Base-by-base conservation (phyloP, 352 stramenopile genomes). In the Pythium monospermum region DNA sequence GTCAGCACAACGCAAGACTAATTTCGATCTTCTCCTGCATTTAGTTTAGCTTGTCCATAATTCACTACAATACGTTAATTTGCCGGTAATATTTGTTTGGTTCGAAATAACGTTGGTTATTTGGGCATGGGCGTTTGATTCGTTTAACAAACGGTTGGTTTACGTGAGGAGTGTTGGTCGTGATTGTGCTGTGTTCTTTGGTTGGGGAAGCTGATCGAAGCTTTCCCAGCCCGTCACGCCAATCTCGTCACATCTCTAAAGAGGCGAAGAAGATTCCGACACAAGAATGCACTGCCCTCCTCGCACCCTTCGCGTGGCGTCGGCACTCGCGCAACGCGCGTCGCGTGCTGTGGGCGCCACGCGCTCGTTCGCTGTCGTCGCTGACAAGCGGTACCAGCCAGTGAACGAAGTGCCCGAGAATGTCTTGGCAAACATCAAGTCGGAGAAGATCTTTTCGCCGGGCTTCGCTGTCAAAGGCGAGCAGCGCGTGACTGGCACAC, bases 331-430 rank as follows among this genome's bases (percentile, higher is more conserved):
- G 44, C n/a, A 46, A 28, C 42, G 55, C 22, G 49, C 37, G n/a
- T 31, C 35, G 18, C 49, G 35, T 28, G 27, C 44, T 30, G 26
- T 39, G 18, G 44, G 27, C 31, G 49, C 33, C 33, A 40, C 54
- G 15, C 59, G 53, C 37, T 18, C 48, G 13, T 68, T 68, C 53
- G 41, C 61, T 3, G 73, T 79, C 33, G 71, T 65, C 32, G 76
- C 66, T 35, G 82, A 93, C 64, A 91, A 93, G 69, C 83, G 83
- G 56, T 94, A 94, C 76, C 71, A 72, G 49, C 76, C 83, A 3
- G 83, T 83, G 38, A 94, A 91, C 55, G 58, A 71, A 8, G 83
- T 94, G 59, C 83, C 83, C 2, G 73, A 96, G 63, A 85, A 82
- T 31, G 83, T 98, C 30, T 68, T 98, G 23, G 64, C 83, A 49